Base-by-base conservation (phyloP, 768 basidiomycete genomes). In the Mycena maculata region DNA sequence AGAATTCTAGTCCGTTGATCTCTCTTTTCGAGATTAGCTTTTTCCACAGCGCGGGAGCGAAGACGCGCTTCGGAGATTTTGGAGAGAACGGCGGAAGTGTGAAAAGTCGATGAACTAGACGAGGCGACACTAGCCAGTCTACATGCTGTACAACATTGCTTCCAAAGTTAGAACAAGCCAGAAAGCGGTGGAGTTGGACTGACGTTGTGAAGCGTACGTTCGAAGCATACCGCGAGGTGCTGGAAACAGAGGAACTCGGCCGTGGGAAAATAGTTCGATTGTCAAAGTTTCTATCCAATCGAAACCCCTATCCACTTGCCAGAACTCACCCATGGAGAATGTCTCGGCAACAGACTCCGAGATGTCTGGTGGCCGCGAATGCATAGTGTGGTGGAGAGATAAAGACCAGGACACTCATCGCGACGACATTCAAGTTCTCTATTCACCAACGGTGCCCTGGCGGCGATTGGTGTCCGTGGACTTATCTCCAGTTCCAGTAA, bases 1-100 rank as follows among this genome's bases (percentile, higher is more conserved):
- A 23, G 78, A 82, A 53, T 73, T 73, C 62, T 77, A 76, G 66
- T 72, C 59, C 80, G 81, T 70, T 84, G 82, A 36, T 80, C 82
- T 65, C 84, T 84, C 67, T 84, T 82, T 65, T 78, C 81, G 52
- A 81, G 75, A 78, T 84, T 87, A 68, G 73, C 74, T 73, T 82
- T 86, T 67, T 77, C 79, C 47, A 79, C 76, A 44, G 75, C 77
- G 33, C 78, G 80, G 28, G 81, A 74, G 49, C 79, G 76, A 62
- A 79, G 71, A 72, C 78, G 69, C 76, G 80, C 73, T 63, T 76
- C 76, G 69, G 74, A 73, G 58, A 72, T 71, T 70, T 75, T 72
- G 41, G 78, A 78, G 7, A 77, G 72, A 60, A 81, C 68, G 39
- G 80, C 76, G 33, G 87, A 85, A 18, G 86, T 86, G 73, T 89